phyloP scores from a whole-genome alignment of 2,329 filamentous ascomycete genomes.

The Zymoseptoria tritici region DNA sequence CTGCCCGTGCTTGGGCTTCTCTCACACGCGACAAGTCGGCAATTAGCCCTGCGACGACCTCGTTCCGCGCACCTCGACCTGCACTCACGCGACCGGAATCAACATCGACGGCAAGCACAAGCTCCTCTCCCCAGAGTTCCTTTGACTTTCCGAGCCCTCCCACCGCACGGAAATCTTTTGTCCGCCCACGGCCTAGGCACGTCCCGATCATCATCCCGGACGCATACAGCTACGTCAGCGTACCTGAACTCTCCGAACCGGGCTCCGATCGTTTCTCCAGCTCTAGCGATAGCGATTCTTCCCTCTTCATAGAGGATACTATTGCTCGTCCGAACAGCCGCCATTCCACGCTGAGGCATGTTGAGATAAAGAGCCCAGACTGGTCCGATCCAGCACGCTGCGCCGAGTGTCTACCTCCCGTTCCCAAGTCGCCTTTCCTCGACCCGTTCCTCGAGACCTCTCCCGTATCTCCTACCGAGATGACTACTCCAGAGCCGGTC shows the following conservation, averaged over 20 bases:
- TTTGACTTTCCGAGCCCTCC: constrained; percentile 11
- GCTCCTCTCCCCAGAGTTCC: constrained; percentile 17
- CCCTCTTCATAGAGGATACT: constrained; percentile 2
- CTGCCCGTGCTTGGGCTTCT: constrained; percentile 16
- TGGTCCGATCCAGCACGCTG: constrained; percentile 36
- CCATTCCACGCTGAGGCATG: constrained; percentile 34
- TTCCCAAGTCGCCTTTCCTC: constrained; percentile 16
- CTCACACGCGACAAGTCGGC: constrained; percentile 5
- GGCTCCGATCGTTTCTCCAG: constrained; percentile 10
- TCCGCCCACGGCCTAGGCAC: constrained; percentile 32
- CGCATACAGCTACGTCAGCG: constrained; percentile 24
- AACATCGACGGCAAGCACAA: constrained; percentile 7
- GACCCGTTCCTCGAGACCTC: constrained; percentile 19
- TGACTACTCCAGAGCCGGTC: constrained; percentile 37
- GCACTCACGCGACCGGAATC: constrained; percentile 4
- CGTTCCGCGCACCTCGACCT: constrained; percentile 2
- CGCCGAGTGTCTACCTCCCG: constrained; percentile 1
- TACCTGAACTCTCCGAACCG: constrained; percentile 6
- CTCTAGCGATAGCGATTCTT: constrained; percentile 7
- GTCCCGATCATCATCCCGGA: constrained; percentile 38
- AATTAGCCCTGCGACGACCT: neutral
- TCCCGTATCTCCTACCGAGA: constrained; percentile 30
- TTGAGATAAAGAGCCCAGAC: constrained; percentile 42
- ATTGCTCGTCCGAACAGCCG: constrained; percentile 9
- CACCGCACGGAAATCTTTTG: constrained; percentile 7